Percentiles rank a stretch among this genome's conserved stretches.
Conservation (phyloP, 768 basidiomycete species). For the Gloeostereum incarnatum region DNA sequence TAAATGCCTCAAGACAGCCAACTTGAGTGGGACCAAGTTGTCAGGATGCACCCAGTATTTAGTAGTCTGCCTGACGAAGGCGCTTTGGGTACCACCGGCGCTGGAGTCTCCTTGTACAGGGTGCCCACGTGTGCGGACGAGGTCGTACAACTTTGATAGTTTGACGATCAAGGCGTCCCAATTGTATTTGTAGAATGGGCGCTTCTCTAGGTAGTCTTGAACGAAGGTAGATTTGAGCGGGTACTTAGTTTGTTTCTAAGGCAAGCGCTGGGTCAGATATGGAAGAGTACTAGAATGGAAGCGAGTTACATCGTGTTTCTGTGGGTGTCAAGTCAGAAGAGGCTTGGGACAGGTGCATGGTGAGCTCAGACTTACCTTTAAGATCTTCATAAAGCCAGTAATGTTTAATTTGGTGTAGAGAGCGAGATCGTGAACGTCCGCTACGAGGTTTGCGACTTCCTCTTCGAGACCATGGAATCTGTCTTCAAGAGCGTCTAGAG, state of each 20-base stretch:
- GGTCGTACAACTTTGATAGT: constrained; percentile 88
- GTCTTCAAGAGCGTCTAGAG: constrained; percentile 73
- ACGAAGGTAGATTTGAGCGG: constrained; percentile 83
- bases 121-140: constrained; percentile 91
- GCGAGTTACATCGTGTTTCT: constrained; percentile 86
- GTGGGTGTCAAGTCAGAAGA: constrained; percentile 6
- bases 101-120: constrained; percentile 90
- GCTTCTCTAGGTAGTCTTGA: constrained; percentile 85
- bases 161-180: constrained; percentile 96
- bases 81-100: constrained; percentile 93
- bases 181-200: constrained; percentile 95
- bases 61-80: constrained; percentile 97
- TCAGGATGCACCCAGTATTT: constrained; percentile 99
- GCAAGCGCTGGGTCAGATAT: constrained; percentile 6
- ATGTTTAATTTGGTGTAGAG: constrained; percentile 96
- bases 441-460: constrained; percentile 90
- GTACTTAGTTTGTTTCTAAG: constrained; percentile 85
- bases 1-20: constrained; percentile 85
- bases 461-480: constrained; percentile 85
- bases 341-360: background rate
- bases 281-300: background rate
- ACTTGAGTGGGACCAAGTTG: constrained; percentile 87
- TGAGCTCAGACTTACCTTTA: constrained; percentile 51
- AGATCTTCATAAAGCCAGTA: constrained; percentile 97
- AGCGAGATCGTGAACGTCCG: constrained; percentile 85